Conservation (phyloP, 1,284 basidiomycete species). For the Cutaneotrichosporon cutaneum region DNA sequence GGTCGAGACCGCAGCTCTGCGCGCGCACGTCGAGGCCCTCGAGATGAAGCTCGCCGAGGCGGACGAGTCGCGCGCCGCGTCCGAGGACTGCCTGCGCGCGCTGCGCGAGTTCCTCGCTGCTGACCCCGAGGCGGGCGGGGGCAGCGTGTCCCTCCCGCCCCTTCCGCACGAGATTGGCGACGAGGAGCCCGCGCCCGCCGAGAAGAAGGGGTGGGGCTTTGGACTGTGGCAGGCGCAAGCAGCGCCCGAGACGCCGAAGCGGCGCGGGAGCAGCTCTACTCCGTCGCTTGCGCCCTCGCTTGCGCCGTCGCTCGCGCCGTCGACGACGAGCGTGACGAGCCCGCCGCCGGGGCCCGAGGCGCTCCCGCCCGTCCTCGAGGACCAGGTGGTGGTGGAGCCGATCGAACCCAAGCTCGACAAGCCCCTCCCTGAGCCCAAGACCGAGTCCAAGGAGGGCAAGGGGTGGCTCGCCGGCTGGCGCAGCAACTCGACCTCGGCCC, state of each 20-base stretch:
- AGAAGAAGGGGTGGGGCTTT: constrained; percentile 17
- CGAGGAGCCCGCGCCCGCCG: constrained; percentile 38
- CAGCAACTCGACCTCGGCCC: constrained; percentile 4
- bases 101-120: constrained; percentile 76
- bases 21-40: constrained; percentile 62
- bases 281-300: constrained; percentile 4
- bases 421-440: neutral
- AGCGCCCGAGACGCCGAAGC: neutral
- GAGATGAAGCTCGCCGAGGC: constrained; percentile 68
- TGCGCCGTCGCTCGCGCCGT: neutral
- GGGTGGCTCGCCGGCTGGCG: constrained; percentile 9
- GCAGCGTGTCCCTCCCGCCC: constrained; percentile 56
- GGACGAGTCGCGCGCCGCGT: constrained; percentile 78
- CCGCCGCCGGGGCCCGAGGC: neutral
- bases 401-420: neutral
- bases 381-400: neutral
- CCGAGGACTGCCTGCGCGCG: constrained; percentile 77
- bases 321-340: neutral
- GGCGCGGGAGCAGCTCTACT: neutral
- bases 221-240: constrained; percentile 1
- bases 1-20: constrained; percentile 49
- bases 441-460: constrained; percentile 1
- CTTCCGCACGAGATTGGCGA: constrained; percentile 60
- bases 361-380: neutral
- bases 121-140: constrained; percentile 25